Base-by-base conservation (phyloP, 73 alveolate genomes). In the Paramecium biaurelia region DNA sequence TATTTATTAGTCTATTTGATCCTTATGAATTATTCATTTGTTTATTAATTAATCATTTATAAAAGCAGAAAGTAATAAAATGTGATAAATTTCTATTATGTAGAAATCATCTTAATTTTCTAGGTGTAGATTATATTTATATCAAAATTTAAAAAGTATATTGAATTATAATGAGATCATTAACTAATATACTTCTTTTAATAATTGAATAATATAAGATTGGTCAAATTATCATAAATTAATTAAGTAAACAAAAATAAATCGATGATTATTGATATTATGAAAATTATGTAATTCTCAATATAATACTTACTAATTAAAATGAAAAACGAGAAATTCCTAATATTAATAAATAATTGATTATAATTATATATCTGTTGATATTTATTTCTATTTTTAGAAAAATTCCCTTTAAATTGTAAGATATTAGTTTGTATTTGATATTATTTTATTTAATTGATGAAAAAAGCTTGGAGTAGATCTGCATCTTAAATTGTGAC, bases 1-100 rank as follows among this genome's bases (percentile, higher is more conserved):
- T 32, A 14, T 32, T 30, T 30, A 10, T 63, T n/a, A 63, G 26
- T 26, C 9, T 26, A 63, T 63, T 53, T 58, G 76, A 93, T 53
- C 93, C 95, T 9, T 32, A 58, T 28, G 92, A 70, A 34, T 85
- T 87, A 2, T 85, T 82, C 84, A 53, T 53, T 53, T 53, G 68
- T 18, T 53, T 53, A 53, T 18, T 53, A 53, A 53, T 53, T 53
- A 53, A 53, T 53, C 68, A 53, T 3, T 53, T 18, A 53, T 53
- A 53, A 53, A 18, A 53, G 68, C 30, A 2, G 30, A 53, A 20
- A 53, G 68, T 20, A 53, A 53, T 53, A 20, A 18, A 38, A 18
- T 53, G 1, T n/a, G n/a, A 53, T 53, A 1, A 53, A 53, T 53
- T 53, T 53, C 30, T n/a, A 53, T 53, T n/a, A n/a, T 18, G 20